Conservation (phyloP, 192 early-diverging fungal genomes). For the Thamnidium elegans region DNA sequence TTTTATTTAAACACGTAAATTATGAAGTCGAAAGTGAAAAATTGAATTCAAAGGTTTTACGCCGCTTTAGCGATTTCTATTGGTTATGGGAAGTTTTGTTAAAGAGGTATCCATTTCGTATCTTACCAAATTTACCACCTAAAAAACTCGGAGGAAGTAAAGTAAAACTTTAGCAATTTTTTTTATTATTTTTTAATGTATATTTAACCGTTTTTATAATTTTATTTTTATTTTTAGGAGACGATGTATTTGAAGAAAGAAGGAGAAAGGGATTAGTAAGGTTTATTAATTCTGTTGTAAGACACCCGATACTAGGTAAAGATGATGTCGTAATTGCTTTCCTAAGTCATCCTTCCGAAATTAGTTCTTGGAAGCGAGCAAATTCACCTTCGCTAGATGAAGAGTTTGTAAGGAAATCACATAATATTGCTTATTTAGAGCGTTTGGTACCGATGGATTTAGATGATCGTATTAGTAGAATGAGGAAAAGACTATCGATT, state of each 20-base stretch:
- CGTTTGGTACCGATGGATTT: constrained; percentile 49
- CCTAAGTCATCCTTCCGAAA: constrained; percentile 62
- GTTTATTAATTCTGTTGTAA: constrained; percentile 70
- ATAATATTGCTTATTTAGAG: constrained; percentile 32
- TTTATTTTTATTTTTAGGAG: constrained; percentile 45
- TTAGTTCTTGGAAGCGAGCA: constrained; percentile 47
- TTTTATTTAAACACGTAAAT: constrained; percentile 82
- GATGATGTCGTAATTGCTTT: constrained; percentile 64
- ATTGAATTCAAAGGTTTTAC: constrained; percentile 54
- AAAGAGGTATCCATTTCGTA: constrained; percentile 80
- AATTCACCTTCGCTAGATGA: constrained; percentile 51
- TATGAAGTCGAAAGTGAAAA: constrained; percentile 80
- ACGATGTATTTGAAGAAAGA: constrained; percentile 63
- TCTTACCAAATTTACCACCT: constrained; percentile 81
- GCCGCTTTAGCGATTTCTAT: constrained; percentile 91
- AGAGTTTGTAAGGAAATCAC: constrained; percentile 40
- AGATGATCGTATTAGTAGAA: constrained; percentile 42
- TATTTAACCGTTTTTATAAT: not conserved
- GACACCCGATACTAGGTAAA: constrained; percentile 69
- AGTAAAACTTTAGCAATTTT: constrained; percentile 1
- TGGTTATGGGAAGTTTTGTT: constrained; percentile 81
- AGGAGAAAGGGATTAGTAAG: constrained; percentile 62
- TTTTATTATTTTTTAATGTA: not conserved
- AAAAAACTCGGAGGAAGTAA: constrained; percentile 79
- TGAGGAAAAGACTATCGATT: constrained; percentile 43